Conservation (phyloP, 2,329 filamentous ascomycete genomes). For the Boeremia lycopersici region DNA sequence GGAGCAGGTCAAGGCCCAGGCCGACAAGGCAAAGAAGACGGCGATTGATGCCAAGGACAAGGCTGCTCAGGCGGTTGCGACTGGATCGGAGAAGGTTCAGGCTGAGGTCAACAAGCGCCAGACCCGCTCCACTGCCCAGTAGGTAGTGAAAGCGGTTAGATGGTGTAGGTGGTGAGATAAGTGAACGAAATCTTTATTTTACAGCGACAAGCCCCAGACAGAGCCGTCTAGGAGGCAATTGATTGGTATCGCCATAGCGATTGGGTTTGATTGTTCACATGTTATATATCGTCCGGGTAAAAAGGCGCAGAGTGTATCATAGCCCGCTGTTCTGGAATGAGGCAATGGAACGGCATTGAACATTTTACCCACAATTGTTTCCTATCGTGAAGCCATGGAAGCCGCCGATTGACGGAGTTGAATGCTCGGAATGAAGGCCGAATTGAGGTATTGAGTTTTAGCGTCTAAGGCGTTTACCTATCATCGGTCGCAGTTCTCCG, state of each 20-base stretch:
- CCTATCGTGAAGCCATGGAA: neutral
- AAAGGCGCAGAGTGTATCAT: conserved; percentile 41
- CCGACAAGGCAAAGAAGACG: conserved; percentile 77
- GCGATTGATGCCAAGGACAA: conserved; percentile 70
- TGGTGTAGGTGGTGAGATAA: neutral
- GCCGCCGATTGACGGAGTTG: too few species aligned
- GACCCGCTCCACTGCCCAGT: conserved; percentile 51
- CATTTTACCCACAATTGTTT: conserved; percentile 7
- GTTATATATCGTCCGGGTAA: conserved; percentile 34
- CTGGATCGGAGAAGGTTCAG: conserved; percentile 77
- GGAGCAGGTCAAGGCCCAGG: conserved; percentile 71
- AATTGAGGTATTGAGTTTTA: conserved; percentile 2
- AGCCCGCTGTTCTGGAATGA: conserved; percentile 28
- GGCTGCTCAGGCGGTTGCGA: conserved; percentile 67
- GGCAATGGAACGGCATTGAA: conserved; percentile 19
- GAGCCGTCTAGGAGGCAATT: conserved; percentile 20
- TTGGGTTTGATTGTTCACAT: conserved; percentile 29
- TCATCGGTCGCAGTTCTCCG: conserved; percentile 6
- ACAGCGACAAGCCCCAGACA: conserved; percentile 19
- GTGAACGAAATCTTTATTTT: neutral
- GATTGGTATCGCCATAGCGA: conserved; percentile 13
- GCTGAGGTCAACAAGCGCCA: conserved; percentile 67
- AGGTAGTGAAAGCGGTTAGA: conserved; percentile 18
- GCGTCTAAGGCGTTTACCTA: conserved; percentile 15
- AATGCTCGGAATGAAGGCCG: neutral